Conservation (phyloP, 305 asterid genomes). For the Nicotiana rustica region DNA sequence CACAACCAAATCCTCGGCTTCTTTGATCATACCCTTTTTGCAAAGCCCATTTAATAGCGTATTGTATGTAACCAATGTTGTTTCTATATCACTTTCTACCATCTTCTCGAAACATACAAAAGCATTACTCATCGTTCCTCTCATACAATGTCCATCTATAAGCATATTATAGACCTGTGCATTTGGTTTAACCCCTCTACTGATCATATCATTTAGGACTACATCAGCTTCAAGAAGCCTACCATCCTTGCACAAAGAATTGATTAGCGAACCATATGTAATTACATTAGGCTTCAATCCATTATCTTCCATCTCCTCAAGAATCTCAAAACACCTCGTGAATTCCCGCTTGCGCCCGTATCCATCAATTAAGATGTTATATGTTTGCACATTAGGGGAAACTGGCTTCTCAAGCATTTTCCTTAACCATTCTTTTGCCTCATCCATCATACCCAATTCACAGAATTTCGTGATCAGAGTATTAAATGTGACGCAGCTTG, state of each 20-base stretch:
- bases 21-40: constrained; percentile 58
- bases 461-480: constrained; percentile 56
- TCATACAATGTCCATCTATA: constrained; percentile 62
- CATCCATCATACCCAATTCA: constrained; percentile 61
- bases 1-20: constrained; percentile 70
- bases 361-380: constrained; percentile 71
- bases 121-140: constrained; percentile 60
- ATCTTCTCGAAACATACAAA: constrained; percentile 58
- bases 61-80: constrained; percentile 78
- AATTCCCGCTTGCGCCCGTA: constrained; percentile 61
- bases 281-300: constrained; percentile 64
- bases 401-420: constrained; percentile 66
- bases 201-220: constrained; percentile 65
- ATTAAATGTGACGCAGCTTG: constrained; percentile 68
- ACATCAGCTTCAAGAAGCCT: constrained; percentile 73
- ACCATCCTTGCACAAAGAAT: constrained; percentile 72
- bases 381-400: constrained; percentile 64
- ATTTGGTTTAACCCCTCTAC: constrained; percentile 65
- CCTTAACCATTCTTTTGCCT: constrained; percentile 60
- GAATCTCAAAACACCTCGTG: constrained; percentile 69
- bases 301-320: constrained; percentile 72
- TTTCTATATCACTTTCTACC: constrained; percentile 49
- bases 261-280: constrained; percentile 72
- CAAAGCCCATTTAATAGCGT: constrained; percentile 67
- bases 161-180: constrained; percentile 72